Base-by-base conservation (phyloP, 2,329 filamentous ascomycete genomes). In the Akanthomyces muscarius region DNA sequence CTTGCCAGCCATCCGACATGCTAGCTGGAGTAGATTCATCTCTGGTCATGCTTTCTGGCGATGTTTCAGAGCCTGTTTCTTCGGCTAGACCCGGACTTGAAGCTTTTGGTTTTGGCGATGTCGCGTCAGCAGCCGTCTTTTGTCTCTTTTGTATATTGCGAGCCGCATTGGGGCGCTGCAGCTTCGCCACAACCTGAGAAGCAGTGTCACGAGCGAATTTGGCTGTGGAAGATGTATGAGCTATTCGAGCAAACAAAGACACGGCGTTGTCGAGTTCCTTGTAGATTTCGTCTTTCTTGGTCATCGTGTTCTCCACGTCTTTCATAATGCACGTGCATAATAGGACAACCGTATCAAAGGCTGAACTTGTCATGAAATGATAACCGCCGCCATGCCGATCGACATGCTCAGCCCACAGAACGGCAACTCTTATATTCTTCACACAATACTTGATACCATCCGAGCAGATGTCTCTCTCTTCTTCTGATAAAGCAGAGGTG, bases 261-360 rank as follows among this genome's bases (percentile, higher is more conserved):
- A 61, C 48, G 10, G 58, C 58, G 38, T 61, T 53, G 14, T 61
- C 58, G 28, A 61, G 38, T 16, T 54, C 58, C 28, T 61, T 23
- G 21, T 53, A 61, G 2, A 61, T 14, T 28, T 61, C 58, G 4
- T 47, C 38, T 38, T 54, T 38, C n/a, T 53, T 74, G 3, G 77
- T 75, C 5, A 83, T 71, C 8, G 69, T 72, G 21, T 69, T 67
- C 30, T 78, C 72, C 23, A 71, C 68, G 64, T 84, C 82, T 62
- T 84, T 81, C 8, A 83, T 74, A 5, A 84, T 71, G 4, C 81
- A 78, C 0, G 81, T 83, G 70, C 80, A 83, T 5, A 83, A 68
- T 18, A 81, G 72, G 0, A 81, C 79, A 1, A 80, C 76, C 0
- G 79, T 81, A 65, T 84, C 80, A 57, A 84, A 84, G 38, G 82